phyloP scores from a whole-genome alignment of 192 early-diverging fungal genomes.

The Radiomyces spectabilis region DNA sequence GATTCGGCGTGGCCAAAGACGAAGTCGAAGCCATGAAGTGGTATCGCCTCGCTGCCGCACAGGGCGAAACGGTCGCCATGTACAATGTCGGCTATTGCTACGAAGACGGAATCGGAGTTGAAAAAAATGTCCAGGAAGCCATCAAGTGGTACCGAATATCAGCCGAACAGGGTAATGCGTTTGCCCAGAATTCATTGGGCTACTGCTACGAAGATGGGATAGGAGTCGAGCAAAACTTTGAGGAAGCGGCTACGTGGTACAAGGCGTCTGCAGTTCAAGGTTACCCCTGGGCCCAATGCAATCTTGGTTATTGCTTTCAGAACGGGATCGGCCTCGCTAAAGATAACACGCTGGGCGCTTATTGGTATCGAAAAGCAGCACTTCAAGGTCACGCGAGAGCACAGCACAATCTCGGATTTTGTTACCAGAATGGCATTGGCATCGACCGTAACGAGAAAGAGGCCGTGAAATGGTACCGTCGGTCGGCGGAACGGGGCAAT shows the following conservation, averaged over 20 bases:
- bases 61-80: constrained; percentile 42
- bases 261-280: constrained; percentile 37
- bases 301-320: constrained; percentile 67
- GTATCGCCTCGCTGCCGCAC: constrained; percentile 42
- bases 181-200: constrained; percentile 73
- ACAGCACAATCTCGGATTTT: constrained; percentile 66
- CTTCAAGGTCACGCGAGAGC: constrained; percentile 42
- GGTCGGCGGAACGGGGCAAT: constrained; percentile 37
- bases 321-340: constrained; percentile 46
- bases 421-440: constrained; percentile 78
- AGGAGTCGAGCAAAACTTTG: constrained; percentile 43
- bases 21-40: constrained; percentile 53
- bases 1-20: constrained; percentile 58
- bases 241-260: constrained; percentile 51
- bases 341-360: constrained; percentile 39
- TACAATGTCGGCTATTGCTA: constrained; percentile 50
- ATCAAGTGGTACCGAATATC: constrained; percentile 53
- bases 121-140: constrained; percentile 36
- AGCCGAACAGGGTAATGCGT: constrained; percentile 60
- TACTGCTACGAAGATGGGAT: constrained; percentile 74
- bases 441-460: constrained; percentile 42
- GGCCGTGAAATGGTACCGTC: constrained; percentile 44
- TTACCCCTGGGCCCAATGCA: constrained; percentile 50
- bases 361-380: constrained; percentile 52
- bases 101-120: constrained; percentile 46